These are phyloP conservation scores for Gaeumannomyces sp. DNA, from an alignment of 2,329 filamentous ascomycete species.

Conservation along the genomic window DNA sequence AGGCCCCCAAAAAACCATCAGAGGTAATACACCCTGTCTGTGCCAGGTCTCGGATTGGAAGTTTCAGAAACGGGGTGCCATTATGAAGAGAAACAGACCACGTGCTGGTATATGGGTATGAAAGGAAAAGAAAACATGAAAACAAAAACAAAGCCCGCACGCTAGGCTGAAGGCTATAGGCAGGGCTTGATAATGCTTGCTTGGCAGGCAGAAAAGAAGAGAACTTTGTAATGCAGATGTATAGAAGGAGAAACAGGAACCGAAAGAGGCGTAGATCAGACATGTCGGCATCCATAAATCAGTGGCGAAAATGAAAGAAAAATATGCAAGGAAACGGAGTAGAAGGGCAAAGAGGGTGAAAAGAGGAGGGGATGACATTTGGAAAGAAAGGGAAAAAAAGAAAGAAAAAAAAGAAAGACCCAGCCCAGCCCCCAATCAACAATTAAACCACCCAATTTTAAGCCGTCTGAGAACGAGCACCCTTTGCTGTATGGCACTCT, in stretches of 20 bases:
- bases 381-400: neutral
- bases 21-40: neutral
- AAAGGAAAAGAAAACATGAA: neutral
- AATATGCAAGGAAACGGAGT: slow-evolving; percentile 5
- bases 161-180: neutral
- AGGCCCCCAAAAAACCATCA: neutral
- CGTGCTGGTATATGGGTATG: slow-evolving; percentile 1
- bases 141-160: neutral
- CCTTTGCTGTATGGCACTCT: neutral
- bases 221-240: neutral
- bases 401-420: slow-evolving; percentile 2
- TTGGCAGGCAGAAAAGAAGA: neutral
- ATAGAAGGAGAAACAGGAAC: neutral
- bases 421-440: neutral
- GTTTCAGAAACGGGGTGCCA: neutral
- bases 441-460: slow-evolving; percentile 4
- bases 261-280: neutral
- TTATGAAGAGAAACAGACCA: neutral
- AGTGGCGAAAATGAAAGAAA: neutral
- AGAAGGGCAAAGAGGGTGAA: slow-evolving; percentile 1
- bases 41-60: neutral
- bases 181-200: neutral
- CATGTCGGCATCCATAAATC: neutral
- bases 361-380: neutral
- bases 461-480: neutral